These are phyloP conservation scores for Stylosanthes scabra DNA, from an alignment of 331 rosid genomes.

Conservation along the genomic window DNA sequence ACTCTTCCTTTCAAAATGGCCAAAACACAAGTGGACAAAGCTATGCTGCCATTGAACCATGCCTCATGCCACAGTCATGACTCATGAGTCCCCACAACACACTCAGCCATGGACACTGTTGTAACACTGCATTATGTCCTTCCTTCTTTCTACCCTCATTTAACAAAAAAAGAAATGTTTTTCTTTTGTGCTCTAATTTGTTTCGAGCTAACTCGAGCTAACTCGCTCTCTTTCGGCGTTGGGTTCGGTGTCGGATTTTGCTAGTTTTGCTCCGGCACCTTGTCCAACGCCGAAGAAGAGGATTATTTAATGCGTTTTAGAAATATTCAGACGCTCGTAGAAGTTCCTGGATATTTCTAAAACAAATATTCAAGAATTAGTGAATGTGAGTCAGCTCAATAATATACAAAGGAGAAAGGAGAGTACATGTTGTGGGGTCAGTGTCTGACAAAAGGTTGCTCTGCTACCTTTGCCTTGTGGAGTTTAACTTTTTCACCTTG, in stretches of 20 bases:
- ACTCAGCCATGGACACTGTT: not conserved
- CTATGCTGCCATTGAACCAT: slow-evolving; percentile 35
- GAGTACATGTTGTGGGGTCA: slow-evolving; percentile 34
- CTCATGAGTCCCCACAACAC: slow-evolving; percentile 41
- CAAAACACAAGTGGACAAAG: slow-evolving; percentile 47
- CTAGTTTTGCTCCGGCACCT: too few relatives aligned
- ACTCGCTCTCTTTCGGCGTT: too few relatives aligned
- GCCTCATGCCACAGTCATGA: slow-evolving; percentile 21
- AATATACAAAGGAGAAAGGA: too few relatives aligned
- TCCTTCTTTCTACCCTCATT: not conserved
- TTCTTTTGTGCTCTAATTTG: not conserved
- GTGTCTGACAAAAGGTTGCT: not conserved
- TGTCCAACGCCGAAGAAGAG: too few relatives aligned
- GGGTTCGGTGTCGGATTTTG: too few relatives aligned
- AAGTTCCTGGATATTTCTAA: too few relatives aligned
- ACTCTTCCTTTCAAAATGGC: slow-evolving; percentile 38
- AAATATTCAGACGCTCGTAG: too few relatives aligned
- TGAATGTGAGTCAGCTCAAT: slow-evolving; percentile 38
- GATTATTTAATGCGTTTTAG: too few relatives aligned
- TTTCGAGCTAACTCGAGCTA: too few relatives aligned
- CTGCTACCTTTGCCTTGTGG: slow-evolving; percentile 46
- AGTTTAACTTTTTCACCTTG: slow-evolving; percentile 28
- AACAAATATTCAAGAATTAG: too few relatives aligned
- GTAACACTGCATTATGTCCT: slow-evolving; percentile 10
- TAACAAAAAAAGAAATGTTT: slow-evolving; percentile 26